phyloP scores from a whole-genome alignment of 192 early-diverging fungal genomes.

The Podila verticillata region DNA sequence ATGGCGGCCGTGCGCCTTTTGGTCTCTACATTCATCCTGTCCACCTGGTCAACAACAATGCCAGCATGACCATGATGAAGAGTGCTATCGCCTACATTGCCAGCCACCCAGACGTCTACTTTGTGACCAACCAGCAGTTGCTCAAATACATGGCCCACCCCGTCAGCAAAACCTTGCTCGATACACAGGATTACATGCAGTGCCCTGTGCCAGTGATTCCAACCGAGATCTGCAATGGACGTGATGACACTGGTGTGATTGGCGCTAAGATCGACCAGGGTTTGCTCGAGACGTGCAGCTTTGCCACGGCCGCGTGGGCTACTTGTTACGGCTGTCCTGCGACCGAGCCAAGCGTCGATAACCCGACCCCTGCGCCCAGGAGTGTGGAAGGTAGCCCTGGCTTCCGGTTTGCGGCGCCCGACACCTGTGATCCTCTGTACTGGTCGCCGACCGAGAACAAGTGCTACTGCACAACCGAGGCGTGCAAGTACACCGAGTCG shows the following conservation, averaged over 20 bases:
- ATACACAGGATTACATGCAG: slow-evolving; percentile 65
- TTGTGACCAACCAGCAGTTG: slow-evolving; percentile 69
- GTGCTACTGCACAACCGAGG: slow-evolving; percentile 59
- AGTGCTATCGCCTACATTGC: slow-evolving; percentile 61
- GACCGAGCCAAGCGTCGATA: slow-evolving; percentile 38
- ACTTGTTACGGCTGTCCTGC: slow-evolving; percentile 62
- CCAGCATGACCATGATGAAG: slow-evolving; percentile 27
- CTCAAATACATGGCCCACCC: slow-evolving; percentile 78
- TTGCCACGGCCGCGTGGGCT: slow-evolving; percentile 46
- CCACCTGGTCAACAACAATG: slow-evolving; percentile 36
- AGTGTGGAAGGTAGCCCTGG: slow-evolving; percentile 3
- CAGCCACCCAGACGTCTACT: slow-evolving; percentile 68
- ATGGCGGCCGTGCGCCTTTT: slow-evolving; percentile 55
- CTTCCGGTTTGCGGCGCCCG: slow-evolving; percentile 55
- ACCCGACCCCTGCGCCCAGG: slow-evolving; percentile 42
- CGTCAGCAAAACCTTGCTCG: slow-evolving; percentile 65
- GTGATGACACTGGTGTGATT: slow-evolving; percentile 37
- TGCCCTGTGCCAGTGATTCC: slow-evolving; percentile 59
- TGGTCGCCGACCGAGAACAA: slow-evolving; percentile 68
- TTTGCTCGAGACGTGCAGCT: slow-evolving; percentile 53
- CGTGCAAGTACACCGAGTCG: slow-evolving; percentile 58
- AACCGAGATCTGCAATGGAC: slow-evolving; percentile 72
- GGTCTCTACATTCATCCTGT: slow-evolving; percentile 43
- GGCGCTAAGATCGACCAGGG: slow-evolving; percentile 29
- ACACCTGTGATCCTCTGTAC: slow-evolving; percentile 65